phyloP scores from a whole-genome alignment of 2,329 filamentous ascomycete genomes.

The Aotearoamyces nothofagi region DNA sequence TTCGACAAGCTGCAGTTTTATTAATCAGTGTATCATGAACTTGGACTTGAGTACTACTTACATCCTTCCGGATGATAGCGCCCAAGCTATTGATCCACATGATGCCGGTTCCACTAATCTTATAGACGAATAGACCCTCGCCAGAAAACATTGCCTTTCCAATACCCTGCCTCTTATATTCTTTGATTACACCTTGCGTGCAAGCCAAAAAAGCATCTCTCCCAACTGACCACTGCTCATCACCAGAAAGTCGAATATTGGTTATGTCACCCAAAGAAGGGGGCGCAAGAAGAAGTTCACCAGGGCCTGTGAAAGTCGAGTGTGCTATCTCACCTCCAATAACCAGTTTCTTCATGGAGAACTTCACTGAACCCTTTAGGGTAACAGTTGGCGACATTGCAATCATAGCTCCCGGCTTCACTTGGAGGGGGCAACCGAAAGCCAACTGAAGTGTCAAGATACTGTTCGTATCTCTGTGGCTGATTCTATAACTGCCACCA shows the following conservation, averaged over 20 bases:
- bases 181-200: conserved; percentile 76
- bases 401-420: conserved; percentile 85
- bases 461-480: conserved; percentile 81
- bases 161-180: conserved; percentile 74
- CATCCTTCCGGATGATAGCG: conserved; percentile 87
- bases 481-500: conserved; percentile 85
- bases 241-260: conserved; percentile 56
- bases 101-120: conserved; percentile 65
- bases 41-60: conserved; percentile 30
- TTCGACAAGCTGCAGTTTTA: conserved; percentile 20
- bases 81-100: conserved; percentile 89
- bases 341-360: conserved; percentile 84
- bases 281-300: conserved; percentile 77
- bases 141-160: conserved; percentile 89
- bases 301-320: conserved; percentile 76
- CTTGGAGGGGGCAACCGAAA: conserved; percentile 69
- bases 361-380: conserved; percentile 69
- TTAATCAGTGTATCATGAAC: neutral
- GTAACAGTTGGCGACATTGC: conserved; percentile 85
- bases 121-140: conserved; percentile 84
- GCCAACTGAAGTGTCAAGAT: conserved; percentile 82
- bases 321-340: conserved; percentile 64
- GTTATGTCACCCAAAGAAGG: conserved; percentile 72
- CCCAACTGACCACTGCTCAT: conserved; percentile 69
- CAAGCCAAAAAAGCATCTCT: conserved; percentile 75